Evolutionary conservation across 2,329 filamentous ascomycete species (phyloP), one percentile per base, ranked within the genome.

Genomic region (Beauveria sp.): DNA sequence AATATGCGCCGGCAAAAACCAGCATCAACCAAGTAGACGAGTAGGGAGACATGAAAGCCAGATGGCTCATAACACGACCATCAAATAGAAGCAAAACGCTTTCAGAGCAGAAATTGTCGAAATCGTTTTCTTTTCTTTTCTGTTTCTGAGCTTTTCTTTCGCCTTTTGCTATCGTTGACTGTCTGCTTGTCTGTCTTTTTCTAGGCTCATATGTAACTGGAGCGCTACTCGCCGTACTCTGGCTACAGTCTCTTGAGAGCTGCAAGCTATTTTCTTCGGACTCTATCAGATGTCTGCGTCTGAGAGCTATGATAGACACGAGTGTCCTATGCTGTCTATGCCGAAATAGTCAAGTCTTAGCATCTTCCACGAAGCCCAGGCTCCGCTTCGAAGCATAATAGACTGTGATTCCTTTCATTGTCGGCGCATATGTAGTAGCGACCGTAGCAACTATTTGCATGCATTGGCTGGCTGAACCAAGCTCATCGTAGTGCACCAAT

Each of bases 81-180:
- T 62, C 54, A 62, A 55, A 40, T 26, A 55, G 55, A 47, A 56
- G 55, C 56, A 60, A 56, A 55, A 57, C 30, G 28, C 28, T 22
- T 37, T 72, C 73, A 77, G 70, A 73, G 71, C 68, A 76, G 73
- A 73, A 73, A 59, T 74, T 74, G 76, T 76, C 76, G 76, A 74
- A 28, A 50, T 55, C 37, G 73, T 72, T 71, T 74, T 62, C 51
- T 62, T 62, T 52, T 62, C 55, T 59, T 62, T 51, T 59, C 52
- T 55, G 55, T 30, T 50, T 62, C 51, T 57, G 54, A 58, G 47
- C 60, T 62, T 51, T 55, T 55, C 30, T 60, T 50, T 62, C 76
- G 73, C 77, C 74, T 79, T 87, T 84, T 88, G 86, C 87, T 89
- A 90, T 85, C 85, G 83, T 86, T 61, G 64, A 64, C 65, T 69